Evolutionary conservation across 306 rosid species (phyloP).

Genomic region (Acacia acuminata): DNA sequence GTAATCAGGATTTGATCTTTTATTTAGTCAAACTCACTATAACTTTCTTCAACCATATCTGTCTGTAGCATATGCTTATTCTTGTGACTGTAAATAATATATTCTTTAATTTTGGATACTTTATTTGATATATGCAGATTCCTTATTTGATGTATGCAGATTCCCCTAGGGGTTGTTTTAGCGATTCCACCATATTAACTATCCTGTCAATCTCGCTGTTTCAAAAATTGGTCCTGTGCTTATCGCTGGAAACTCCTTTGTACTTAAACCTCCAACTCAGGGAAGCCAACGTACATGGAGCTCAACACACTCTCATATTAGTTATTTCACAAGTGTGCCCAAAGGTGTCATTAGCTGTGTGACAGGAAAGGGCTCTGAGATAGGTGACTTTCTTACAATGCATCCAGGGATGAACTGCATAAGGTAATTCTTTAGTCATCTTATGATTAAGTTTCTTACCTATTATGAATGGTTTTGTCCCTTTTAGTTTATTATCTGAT

Average conservation of each 20-base stretch:
- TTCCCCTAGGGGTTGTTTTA: constrained; percentile 86
- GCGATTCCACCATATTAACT: constrained; percentile 91
- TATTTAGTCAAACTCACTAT: neutral
- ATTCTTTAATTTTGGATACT: neutral
- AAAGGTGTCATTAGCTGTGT: constrained; percentile 77
- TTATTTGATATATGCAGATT: constrained; percentile 53
- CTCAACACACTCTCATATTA: neutral
- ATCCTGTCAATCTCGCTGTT: constrained; percentile 89
- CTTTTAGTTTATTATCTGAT: neutral
- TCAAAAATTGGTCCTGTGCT: constrained; percentile 88
- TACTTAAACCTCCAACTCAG: constrained; percentile 98
- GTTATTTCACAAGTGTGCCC: constrained; percentile 18
- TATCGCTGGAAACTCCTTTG: constrained; percentile 87
- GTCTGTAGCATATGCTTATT: neutral
- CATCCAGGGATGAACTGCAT: constrained; percentile 76
- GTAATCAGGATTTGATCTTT: neutral
- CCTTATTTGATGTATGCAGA: constrained; percentile 58
- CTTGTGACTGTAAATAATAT: neutral
- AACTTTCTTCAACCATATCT: neutral
- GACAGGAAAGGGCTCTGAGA: constrained; percentile 88
- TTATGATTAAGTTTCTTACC: neutral
- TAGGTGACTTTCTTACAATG: constrained; percentile 92
- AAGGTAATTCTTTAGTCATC: constrained; percentile 48
- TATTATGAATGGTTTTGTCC: neutral
- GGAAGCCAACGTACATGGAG: constrained; percentile 35